These are phyloP conservation scores for Calonectria pauciramosa DNA, from an alignment of 2,329 filamentous ascomycete species.

Conservation along the genomic window DNA sequence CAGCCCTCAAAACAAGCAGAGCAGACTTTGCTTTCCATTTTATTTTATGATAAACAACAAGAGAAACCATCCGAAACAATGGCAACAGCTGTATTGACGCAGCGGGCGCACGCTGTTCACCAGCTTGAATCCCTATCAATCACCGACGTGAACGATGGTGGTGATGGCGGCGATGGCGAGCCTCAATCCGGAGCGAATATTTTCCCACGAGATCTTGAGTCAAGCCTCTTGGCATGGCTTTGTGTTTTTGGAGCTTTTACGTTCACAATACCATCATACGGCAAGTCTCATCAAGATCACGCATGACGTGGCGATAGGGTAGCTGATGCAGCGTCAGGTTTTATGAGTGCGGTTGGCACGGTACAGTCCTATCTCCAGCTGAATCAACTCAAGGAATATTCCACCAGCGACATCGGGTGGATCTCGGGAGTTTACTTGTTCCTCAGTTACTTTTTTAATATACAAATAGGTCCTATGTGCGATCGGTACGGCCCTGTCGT, in stretches of 20 bases:
- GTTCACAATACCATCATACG: not conserved
- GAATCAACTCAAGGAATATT: not conserved
- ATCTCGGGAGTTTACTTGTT: not conserved
- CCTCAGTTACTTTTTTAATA: not conserved
- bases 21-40: no score
- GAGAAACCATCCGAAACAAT: not conserved
- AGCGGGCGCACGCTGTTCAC: not conserved
- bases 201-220: not conserved
- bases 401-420: not conserved
- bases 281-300: not conserved
- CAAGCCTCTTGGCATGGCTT: not conserved
- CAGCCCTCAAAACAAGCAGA: no score
- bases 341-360: not conserved
- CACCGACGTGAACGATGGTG: no score
- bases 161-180: not conserved
- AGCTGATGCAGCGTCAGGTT: not conserved
- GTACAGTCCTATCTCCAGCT: not conserved
- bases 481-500: not conserved
- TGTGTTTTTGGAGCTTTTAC: not conserved
- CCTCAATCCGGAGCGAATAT: not conserved
- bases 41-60: no score
- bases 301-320: no score
- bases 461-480: not conserved
- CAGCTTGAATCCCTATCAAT: not conserved
- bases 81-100: not conserved